phyloP scores from a whole-genome alignment of 495 filamentous ascomycete species.

The Penicillium silybi region DNA sequence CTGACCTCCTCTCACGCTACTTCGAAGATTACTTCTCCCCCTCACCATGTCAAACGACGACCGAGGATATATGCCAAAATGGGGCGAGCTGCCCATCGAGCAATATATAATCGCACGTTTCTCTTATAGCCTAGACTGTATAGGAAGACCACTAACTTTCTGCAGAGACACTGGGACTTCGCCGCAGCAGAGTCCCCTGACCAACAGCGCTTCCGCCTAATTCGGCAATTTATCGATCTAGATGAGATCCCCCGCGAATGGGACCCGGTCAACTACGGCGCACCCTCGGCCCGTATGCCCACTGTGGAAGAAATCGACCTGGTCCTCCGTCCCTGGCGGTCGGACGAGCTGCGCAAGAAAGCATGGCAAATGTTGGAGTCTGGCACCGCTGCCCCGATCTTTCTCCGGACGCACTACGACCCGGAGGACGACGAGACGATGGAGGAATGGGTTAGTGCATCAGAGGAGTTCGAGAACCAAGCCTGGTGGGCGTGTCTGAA shows the following conservation, averaged over 20 bases:
- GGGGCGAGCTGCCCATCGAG: no score
- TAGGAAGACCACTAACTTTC: no score
- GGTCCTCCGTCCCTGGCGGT: conserved; percentile 15
- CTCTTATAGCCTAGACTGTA: no score
- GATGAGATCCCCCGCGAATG: conserved; percentile 8
- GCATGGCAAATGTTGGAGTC: conserved; percentile 6
- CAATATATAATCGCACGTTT: no score
- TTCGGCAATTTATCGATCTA: conserved; percentile 11
- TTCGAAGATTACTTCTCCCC: no score
- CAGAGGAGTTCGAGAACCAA: conserved; percentile 4
- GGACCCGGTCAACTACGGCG: not conserved
- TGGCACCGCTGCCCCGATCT: not conserved
- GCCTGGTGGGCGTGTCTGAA: conserved; percentile 12
- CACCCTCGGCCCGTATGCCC: not conserved
- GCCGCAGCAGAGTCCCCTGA: conserved; percentile 1
- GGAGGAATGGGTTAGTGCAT: not conserved
- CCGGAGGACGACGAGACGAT: conserved; percentile 10
- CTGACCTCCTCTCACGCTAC: no score
- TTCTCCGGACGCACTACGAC: conserved; percentile 14
- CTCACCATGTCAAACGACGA: no score
- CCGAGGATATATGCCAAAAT: no score
- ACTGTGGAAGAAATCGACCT: conserved; percentile 9
- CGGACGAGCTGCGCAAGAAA: conserved; percentile 2
- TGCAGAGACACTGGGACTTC: conserved; percentile 13
- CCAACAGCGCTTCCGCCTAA: conserved; percentile 11